Conservation (phyloP, 176 grass and related monocot genomes). For the Bonia amplexicaulis region DNA sequence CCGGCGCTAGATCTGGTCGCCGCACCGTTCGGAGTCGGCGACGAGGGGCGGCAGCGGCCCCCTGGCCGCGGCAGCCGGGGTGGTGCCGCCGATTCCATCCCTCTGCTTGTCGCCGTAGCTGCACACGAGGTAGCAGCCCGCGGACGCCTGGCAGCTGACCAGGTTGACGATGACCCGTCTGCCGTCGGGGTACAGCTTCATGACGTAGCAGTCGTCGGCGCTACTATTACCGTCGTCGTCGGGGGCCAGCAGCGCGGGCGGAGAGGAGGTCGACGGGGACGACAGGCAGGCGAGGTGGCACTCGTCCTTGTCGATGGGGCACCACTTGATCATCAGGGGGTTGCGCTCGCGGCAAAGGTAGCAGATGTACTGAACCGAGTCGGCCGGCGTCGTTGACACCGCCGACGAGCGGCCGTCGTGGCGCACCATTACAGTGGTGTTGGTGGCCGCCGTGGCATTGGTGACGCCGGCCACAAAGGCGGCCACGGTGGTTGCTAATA, state of each 20-base stretch:
- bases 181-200: slow-evolving; percentile 39
- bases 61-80: background rate
- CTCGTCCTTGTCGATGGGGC: slow-evolving; percentile 11
- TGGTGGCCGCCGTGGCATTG: background rate
- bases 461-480: background rate
- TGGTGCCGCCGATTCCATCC: background rate
- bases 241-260: background rate
- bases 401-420: background rate
- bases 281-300: slow-evolving; percentile 33
- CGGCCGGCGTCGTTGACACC: background rate
- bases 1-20: background rate
- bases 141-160: no score
- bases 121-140: slow-evolving; percentile 38
- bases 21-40: slow-evolving; percentile 32
- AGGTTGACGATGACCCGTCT: slow-evolving; percentile 20
- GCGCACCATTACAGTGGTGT: background rate
- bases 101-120: background rate
- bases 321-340: slow-evolving; percentile 24
- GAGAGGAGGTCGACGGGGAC: background rate
- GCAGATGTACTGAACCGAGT: slow-evolving; percentile 27
- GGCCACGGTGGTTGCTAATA: background rate
- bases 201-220: slow-evolving; percentile 35
- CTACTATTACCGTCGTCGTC: background rate
- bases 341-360: slow-evolving; percentile 30
- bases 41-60: background rate